phyloP scores from a whole-genome alignment of 768 basidiomycete species.

The Lentinula raphanica region DNA sequence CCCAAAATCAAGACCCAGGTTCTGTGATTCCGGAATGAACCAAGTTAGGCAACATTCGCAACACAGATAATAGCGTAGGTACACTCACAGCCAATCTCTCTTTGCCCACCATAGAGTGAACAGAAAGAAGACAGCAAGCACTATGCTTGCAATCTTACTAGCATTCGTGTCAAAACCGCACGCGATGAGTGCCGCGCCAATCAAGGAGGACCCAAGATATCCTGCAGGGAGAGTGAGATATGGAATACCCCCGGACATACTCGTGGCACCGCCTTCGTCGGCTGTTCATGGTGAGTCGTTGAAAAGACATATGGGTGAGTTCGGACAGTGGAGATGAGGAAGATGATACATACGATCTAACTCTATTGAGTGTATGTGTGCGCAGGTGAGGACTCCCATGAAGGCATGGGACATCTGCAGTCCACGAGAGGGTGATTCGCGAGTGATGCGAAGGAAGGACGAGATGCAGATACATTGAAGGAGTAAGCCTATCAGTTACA shows the following conservation, averaged over 20 bases:
- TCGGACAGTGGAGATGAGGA: background rate
- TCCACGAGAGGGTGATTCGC: slow-evolving; percentile 6
- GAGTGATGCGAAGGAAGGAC: background rate
- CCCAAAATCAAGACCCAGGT: slow-evolving; percentile 76
- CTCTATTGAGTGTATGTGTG: slow-evolving; percentile 79
- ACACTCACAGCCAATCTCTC: slow-evolving; percentile 61
- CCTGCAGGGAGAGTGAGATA: slow-evolving; percentile 75
- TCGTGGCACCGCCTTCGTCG: slow-evolving; percentile 83
- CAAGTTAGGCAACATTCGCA: no score
- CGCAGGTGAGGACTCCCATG: slow-evolving; percentile 76
- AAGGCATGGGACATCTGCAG: slow-evolving; percentile 82
- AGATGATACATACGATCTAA: slow-evolving; percentile 65
- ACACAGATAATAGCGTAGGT: background rate
- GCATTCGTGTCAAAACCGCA: slow-evolving; percentile 89
- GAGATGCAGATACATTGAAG: no score
- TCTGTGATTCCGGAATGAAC: slow-evolving; percentile 28
- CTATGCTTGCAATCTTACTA: slow-evolving; percentile 76
- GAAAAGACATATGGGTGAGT: background rate
- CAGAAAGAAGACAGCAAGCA: slow-evolving; percentile 80
- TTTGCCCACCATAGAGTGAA: slow-evolving; percentile 88
- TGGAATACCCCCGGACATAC: slow-evolving; percentile 81
- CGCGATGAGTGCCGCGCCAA: slow-evolving; percentile 68
- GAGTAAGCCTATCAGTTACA: background rate
- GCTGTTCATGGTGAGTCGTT: slow-evolving; percentile 35
- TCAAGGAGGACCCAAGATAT: slow-evolving; percentile 9